These are phyloP conservation scores for Capsicum rhomboideum DNA, from an alignment of 257 asterid species.

Conservation along the genomic window DNA sequence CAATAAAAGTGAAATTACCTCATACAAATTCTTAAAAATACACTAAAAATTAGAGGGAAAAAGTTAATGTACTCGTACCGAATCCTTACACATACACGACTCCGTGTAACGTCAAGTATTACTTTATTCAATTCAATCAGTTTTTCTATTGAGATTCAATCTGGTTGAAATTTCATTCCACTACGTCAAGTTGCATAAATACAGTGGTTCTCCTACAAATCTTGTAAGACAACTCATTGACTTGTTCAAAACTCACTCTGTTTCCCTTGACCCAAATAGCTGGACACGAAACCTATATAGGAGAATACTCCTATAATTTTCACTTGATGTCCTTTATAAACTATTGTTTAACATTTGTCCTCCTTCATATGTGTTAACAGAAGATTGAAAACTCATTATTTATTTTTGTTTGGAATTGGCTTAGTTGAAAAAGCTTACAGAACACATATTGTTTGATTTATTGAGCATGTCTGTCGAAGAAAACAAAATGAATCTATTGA, in stretches of 20 bases:
- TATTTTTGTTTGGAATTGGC: neutral
- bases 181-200: neutral
- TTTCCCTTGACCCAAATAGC: neutral
- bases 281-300: neutral
- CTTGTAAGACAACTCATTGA: neutral
- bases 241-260: neutral
- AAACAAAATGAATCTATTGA: neutral
- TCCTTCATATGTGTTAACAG: too few relatives aligned
- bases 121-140: too few relatives aligned
- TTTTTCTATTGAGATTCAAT: too few relatives aligned
- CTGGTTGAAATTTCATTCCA: too few relatives aligned
- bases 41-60: too few relatives aligned
- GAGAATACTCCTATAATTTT: neutral
- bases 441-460: neutral
- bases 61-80: too few relatives aligned
- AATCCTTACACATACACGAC: too few relatives aligned
- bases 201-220: neutral
- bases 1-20: too few relatives aligned
- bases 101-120: too few relatives aligned
- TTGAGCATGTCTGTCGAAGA: neutral
- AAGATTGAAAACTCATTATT: too few relatives aligned
- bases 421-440: neutral
- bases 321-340: neutral
- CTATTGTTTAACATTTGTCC: neutral
- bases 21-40: too few relatives aligned